Evolutionary conservation across 306 rosid species (phyloP).

Genomic region (Luffa acutangula): DNA sequence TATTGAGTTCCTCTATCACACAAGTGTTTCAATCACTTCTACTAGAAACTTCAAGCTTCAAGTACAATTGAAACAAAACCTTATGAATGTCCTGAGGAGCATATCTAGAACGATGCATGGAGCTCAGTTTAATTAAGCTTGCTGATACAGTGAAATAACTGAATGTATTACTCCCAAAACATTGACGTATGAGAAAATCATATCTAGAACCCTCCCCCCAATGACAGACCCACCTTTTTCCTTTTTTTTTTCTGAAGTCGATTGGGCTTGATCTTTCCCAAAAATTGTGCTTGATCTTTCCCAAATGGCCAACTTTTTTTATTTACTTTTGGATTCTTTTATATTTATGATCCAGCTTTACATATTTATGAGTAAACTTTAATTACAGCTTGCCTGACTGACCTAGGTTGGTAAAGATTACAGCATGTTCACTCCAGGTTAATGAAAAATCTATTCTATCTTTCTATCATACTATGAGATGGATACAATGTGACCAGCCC

Average conservation of each 20-base stretch:
- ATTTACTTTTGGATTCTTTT: not conserved
- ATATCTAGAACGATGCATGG: not conserved
- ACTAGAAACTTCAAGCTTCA: not conserved
- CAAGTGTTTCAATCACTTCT: not conserved
- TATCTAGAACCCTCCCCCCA: not conserved
- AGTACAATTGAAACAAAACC: not conserved
- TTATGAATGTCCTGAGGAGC: not conserved
- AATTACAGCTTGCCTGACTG: not conserved
- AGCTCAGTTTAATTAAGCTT: not conserved
- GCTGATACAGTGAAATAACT: not conserved
- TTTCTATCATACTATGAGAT: not conserved
- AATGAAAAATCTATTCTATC: not conserved
- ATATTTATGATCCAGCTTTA: not conserved
- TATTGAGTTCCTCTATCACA: not conserved
- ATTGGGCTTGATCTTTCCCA: not conserved
- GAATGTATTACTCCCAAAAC: not conserved
- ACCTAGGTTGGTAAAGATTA: not conserved
- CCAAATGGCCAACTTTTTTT: not conserved
- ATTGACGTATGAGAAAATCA: not conserved
- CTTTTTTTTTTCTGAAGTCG: not conserved
- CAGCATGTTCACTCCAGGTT: not conserved
- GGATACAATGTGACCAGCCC: not conserved
- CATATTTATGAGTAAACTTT: not conserved
- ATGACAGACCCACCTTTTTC: not conserved
- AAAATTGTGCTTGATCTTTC: not conserved